Conservation (phyloP, 2,329 filamentous ascomycete species). For the Fusarium sterilihyphosum region DNA sequence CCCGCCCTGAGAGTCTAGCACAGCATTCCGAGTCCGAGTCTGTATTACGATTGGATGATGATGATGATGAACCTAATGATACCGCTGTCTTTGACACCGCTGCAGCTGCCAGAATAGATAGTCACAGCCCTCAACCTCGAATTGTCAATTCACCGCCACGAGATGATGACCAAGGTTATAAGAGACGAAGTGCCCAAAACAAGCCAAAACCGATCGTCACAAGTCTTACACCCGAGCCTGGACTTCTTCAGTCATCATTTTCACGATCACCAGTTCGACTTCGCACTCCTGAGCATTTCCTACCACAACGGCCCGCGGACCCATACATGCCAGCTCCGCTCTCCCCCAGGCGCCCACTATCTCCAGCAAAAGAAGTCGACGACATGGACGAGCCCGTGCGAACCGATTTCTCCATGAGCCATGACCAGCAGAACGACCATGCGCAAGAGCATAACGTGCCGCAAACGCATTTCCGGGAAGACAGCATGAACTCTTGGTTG, state of each 20-base stretch:
- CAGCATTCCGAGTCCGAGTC: conserved; percentile 39
- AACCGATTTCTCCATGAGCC: conserved; percentile 48
- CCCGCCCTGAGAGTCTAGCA: conserved; percentile 66
- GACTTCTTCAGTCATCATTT: conserved; percentile 63
- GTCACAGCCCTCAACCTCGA: conserved; percentile 29
- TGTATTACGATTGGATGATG: conserved; percentile 44
- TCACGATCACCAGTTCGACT: conserved; percentile 56
- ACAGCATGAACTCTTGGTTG: conserved; percentile 88
- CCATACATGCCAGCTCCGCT: conserved; percentile 77
- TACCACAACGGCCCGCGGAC: conserved; percentile 62
- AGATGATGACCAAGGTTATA: conserved; percentile 34
- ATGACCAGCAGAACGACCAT: conserved; percentile 12
- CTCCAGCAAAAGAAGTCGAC: conserved; percentile 49
- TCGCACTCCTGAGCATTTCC: conserved; percentile 45
- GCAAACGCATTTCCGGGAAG: conserved; percentile 62
- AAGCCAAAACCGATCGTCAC: conserved; percentile 40
- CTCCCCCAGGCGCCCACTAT: conserved; percentile 69
- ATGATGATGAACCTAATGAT: conserved; percentile 59
- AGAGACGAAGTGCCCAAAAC: conserved; percentile 38
- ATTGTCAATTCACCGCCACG: conserved; percentile 39
- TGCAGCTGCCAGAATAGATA: conserved; percentile 59
- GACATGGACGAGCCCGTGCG: conserved; percentile 44
- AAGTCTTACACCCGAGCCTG: conserved; percentile 39
- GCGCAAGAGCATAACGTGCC: conserved; percentile 5
- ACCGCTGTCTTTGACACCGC: conserved; percentile 61